A percentile compares a stretch with the other conserved stretches of the same genome.
These are phyloP conservation scores for Pichia gijzeniarum DNA, from an alignment of 805 yeast species.

Conservation along the genomic window DNA sequence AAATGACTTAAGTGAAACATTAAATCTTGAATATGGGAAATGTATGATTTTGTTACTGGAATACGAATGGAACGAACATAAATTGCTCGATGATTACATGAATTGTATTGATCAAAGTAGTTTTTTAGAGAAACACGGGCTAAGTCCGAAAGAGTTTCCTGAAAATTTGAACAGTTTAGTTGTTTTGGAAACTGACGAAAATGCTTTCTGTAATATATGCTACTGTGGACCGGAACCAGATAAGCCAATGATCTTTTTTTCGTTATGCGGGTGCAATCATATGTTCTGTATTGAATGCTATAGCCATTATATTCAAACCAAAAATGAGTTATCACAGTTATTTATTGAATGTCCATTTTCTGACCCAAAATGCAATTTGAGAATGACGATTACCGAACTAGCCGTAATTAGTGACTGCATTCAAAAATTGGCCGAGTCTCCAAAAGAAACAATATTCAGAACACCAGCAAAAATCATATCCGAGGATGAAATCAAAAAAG, in stretches of 20 bases:
- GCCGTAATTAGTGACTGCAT: constrained; percentile 25
- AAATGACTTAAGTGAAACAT: constrained; percentile 29
- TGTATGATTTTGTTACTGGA: constrained; percentile 40
- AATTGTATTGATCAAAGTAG: constrained; percentile 31
- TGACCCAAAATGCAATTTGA: constrained; percentile 43
- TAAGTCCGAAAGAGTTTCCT: constrained; percentile 31
- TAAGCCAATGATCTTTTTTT: constrained; percentile 34
- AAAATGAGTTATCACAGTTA: constrained; percentile 34
- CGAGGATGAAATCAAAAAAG: constrained; percentile 19
- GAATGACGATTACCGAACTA: constrained; percentile 38
- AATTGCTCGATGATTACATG: constrained; percentile 47
- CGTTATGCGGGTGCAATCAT: constrained; percentile 59
- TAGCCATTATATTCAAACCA: constrained; percentile 46
- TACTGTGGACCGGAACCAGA: constrained; percentile 44
- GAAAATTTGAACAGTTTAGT: constrained; percentile 12
- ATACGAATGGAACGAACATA: constrained; percentile 55
- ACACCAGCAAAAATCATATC: constrained; percentile 5
- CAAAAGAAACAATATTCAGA: not conserved
- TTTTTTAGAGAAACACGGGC: constrained; percentile 21
- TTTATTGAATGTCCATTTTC: constrained; percentile 54
- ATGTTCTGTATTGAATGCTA: constrained; percentile 67
- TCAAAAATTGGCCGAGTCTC: not conserved
- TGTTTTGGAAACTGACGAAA: constrained; percentile 19
- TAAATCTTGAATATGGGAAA: constrained; percentile 34
- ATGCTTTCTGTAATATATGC: constrained; percentile 61